Percentiles rank a stretch among this genome's conserved stretches.
These are phyloP conservation scores for Salvia miltiorrhiza DNA, from an alignment of 257 asterid species.

Conservation along the genomic window DNA sequence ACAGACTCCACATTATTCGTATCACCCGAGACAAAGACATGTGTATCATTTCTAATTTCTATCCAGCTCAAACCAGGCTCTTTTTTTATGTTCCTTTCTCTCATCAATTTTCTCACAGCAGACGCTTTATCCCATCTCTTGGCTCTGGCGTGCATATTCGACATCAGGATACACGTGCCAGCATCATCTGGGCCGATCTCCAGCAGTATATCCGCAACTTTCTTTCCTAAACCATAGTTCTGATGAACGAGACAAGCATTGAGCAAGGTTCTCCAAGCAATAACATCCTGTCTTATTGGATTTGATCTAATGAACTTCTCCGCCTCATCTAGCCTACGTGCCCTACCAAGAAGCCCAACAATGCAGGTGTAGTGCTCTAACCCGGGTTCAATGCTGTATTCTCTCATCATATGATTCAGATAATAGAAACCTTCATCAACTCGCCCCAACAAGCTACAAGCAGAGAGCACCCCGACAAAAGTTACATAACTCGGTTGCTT, in stretches of 20 bases:
- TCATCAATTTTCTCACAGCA: constrained; percentile 49
- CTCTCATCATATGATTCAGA: constrained; percentile 49
- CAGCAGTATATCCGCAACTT: constrained; percentile 49
- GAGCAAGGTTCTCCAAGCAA: constrained; percentile 85
- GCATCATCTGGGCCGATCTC: constrained; percentile 61
- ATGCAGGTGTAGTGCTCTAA: constrained; percentile 83
- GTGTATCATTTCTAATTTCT: constrained; percentile 64
- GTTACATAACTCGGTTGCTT: constrained; percentile 65
- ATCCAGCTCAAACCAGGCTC: constrained; percentile 97
- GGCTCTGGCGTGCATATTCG: constrained; percentile 76
- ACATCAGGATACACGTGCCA: constrained; percentile 62
- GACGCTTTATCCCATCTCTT: constrained; percentile 77
- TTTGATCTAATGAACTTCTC: constrained; percentile 52
- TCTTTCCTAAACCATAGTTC: constrained; percentile 57
- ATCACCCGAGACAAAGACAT: constrained; percentile 64
- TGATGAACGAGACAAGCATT: constrained; percentile 74
- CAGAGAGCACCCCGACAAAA: constrained; percentile 76
- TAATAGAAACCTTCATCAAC: constrained; percentile 70
- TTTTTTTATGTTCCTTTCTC: constrained; percentile 65
- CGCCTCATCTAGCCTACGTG: constrained; percentile 71
- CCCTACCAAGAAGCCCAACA: constrained; percentile 67
- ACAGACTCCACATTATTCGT: constrained; percentile 49
- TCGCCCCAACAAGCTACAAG: constrained; percentile 65
- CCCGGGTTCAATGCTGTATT: constrained; percentile 61
- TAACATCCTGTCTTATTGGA: constrained; percentile 61